Evolutionary conservation across 345 rosid species (phyloP).

Genomic region (Hibiscus mutabilis): DNA sequence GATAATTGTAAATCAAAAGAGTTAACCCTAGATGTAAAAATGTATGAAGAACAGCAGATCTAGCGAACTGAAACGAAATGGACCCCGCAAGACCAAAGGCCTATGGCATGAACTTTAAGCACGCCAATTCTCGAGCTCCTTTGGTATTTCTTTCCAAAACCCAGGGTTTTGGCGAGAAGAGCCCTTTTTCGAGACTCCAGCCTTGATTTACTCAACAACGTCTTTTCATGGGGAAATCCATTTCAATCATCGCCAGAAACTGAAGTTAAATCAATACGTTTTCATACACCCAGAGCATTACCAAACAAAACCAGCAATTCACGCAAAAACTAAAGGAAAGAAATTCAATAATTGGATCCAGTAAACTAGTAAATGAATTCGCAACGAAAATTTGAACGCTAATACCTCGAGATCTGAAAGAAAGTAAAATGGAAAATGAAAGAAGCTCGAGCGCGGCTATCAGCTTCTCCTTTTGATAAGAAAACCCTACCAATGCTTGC

Average conservation of each 20-base stretch:
- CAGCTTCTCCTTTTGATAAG: rapidly evolving
- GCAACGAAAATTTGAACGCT: not conserved
- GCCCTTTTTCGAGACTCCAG: constrained; percentile 45
- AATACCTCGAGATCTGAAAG: constrained; percentile 11
- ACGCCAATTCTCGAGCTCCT: constrained; percentile 51
- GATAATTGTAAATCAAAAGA: not conserved
- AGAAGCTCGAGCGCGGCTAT: not conserved
- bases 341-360: not conserved
- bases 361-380: not conserved
- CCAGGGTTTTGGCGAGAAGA: constrained; percentile 25
- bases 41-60: constrained; percentile 9
- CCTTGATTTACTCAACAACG: constrained; percentile 35
- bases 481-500: not conserved
- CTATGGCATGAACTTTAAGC: constrained; percentile 32
- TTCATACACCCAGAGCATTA: not conserved
- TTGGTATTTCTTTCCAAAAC: constrained; percentile 38
- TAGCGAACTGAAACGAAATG: constrained; percentile 16
- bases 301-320: not conserved
- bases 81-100: constrained; percentile 51
- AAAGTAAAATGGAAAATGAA: not conserved
- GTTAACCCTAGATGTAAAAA: not conserved
- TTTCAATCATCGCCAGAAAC: constrained; percentile 10
- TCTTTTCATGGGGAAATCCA: not conserved
- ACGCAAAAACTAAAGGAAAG: not conserved
- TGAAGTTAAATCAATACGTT: constrained; percentile 2